Percentiles rank a stretch among this genome's conserved stretches.
These are phyloP conservation scores for Penicillium psychrosexuale DNA, from an alignment of 2,329 filamentous ascomycete genomes.

Conservation along the genomic window DNA sequence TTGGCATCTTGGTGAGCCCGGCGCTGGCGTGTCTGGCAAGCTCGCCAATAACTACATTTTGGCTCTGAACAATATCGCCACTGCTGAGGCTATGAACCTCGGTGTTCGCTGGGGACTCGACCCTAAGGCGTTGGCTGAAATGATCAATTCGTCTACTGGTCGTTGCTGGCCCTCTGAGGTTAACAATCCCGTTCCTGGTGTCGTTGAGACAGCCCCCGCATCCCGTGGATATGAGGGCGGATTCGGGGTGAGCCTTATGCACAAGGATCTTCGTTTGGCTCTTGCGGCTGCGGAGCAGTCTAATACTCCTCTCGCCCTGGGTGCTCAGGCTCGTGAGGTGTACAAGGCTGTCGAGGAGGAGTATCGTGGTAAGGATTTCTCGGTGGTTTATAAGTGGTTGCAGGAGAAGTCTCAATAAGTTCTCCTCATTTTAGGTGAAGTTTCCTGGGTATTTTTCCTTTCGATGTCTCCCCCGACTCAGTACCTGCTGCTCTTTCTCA, in stretches of 20 bases:
- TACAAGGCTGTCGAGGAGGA: slow-evolving; percentile 65
- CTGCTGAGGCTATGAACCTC: slow-evolving; percentile 65
- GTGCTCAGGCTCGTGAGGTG: slow-evolving; percentile 59
- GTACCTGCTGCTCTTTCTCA: neutral
- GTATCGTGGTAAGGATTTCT: slow-evolving; percentile 73
- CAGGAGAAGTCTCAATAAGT: slow-evolving; percentile 32
- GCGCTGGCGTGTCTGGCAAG: slow-evolving; percentile 84
- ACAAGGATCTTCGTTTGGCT: slow-evolving; percentile 72
- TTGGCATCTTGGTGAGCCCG: slow-evolving; percentile 79
- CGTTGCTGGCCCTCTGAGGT: slow-evolving; percentile 92
- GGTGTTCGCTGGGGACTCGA: slow-evolving; percentile 62
- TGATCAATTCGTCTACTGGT: slow-evolving; percentile 94
- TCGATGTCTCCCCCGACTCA: neutral
- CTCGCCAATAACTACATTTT: slow-evolving; percentile 96
- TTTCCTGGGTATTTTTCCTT: neutral
- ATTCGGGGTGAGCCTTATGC: slow-evolving; percentile 75
- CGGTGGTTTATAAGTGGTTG: slow-evolving; percentile 73
- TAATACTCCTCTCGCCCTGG: slow-evolving; percentile 64
- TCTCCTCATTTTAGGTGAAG: neutral
- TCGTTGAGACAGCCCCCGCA: slow-evolving; percentile 72
- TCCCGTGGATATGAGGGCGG: slow-evolving; percentile 72
- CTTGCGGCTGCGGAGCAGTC: slow-evolving; percentile 68
- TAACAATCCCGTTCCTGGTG: slow-evolving; percentile 90
- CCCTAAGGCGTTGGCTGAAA: slow-evolving; percentile 66
- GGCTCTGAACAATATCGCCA: slow-evolving; percentile 83